Base-by-base conservation (phyloP, 352 stramenopile species). In the Globisporangium acanthophoron region DNA sequence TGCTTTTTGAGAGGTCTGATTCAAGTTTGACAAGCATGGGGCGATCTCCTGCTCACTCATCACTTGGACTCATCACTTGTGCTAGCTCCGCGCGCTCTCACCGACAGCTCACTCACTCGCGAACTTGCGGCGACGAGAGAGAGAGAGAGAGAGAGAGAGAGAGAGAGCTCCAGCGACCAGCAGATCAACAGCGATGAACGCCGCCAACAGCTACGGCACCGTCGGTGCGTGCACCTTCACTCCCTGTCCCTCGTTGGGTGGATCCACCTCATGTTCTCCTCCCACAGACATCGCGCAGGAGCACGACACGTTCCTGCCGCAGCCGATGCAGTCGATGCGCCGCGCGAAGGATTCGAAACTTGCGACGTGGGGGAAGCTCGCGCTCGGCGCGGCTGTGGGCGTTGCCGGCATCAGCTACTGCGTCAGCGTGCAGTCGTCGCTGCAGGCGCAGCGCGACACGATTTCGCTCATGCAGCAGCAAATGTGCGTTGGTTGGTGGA, bases 381-480 rank as follows among this genome's bases (percentile, higher is more conserved):
- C 60, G 7, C 41, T 87, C 21, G 73, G 58, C 52, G 63, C 64
- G 1, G 68, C 66, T 0, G 7, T 84, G 15, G 69, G 68, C 24
- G 40, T 81, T 35, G 69, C 58, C 7, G 62, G 45, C 5, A 49
- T 83, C 9, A 57, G 66, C 48, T 83, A 69, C 56, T 66, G 65
- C 40, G 63, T 62, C 1, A 75, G 53, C 21, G 45, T 87, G 51
- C 74, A 83, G 52, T 69, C 62, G 47, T 71, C 74, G 27, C 58
- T 87, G 33, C 45, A 46, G 35, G 41, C 62, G 16, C 77, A 85
- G 50, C 60, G 74, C 31, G 54, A 65, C 35, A 50, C 65, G 1
- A 67, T 87, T 41, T 31, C 57, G 16, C 60, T 59, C 45, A 79
- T 87, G 70, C 76, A 83, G 46, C 55, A 78, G 61, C 74, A 82